A percentile compares a stretch with the other conserved stretches of the same genome.
Evolutionary conservation across 495 filamentous ascomycete species (phyloP).

Genomic region (Penicillium turbatum): DNA sequence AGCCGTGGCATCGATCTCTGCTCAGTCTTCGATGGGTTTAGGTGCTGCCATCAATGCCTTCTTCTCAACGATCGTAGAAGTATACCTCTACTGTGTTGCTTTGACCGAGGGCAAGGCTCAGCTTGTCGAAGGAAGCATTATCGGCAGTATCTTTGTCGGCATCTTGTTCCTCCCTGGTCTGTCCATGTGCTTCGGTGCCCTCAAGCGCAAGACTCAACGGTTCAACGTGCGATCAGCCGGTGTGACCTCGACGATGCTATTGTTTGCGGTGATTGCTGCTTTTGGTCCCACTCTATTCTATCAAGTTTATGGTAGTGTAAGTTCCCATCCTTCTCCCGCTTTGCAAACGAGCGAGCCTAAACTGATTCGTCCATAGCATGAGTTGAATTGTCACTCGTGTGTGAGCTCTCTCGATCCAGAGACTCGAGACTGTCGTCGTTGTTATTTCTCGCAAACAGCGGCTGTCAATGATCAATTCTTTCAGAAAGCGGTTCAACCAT

Average conservation of each 20-base stretch:
- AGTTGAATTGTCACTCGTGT: constrained; percentile 85
- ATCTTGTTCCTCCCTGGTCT: constrained; percentile 94
- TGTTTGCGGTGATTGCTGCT: constrained; percentile 95
- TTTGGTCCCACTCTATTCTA: constrained; percentile 99
- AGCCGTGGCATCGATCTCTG: constrained; percentile 97
- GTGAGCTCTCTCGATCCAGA: constrained; percentile 40
- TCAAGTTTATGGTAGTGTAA: constrained; percentile 92
- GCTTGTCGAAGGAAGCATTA: constrained; percentile 92
- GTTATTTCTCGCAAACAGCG: constrained; percentile 89
- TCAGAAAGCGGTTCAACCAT: constrained; percentile 82
- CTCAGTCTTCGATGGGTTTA: constrained; percentile 99
- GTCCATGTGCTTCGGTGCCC: constrained; percentile 97
- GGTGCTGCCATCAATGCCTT: constrained; percentile 98
- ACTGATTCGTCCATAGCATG: constrained; percentile 57
- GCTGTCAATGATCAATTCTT: constrained; percentile 84
- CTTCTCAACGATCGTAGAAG: constrained; percentile 98
- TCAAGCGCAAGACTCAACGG: constrained; percentile 96
- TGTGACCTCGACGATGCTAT: constrained; percentile 95
- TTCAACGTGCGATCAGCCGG: constrained; percentile 98
- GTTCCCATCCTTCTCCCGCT: constrained; percentile 21
- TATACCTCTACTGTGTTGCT: constrained; percentile 96
- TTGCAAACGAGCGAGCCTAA: not conserved
- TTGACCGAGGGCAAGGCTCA: constrained; percentile 88
- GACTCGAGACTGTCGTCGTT: constrained; percentile 76
- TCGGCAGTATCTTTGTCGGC: constrained; percentile 96